Evolutionary conservation across 2,329 filamentous ascomycete genomes (phyloP), one percentile per base, ranked within the genome.

Genomic region (Fusarium bulbicola): DNA sequence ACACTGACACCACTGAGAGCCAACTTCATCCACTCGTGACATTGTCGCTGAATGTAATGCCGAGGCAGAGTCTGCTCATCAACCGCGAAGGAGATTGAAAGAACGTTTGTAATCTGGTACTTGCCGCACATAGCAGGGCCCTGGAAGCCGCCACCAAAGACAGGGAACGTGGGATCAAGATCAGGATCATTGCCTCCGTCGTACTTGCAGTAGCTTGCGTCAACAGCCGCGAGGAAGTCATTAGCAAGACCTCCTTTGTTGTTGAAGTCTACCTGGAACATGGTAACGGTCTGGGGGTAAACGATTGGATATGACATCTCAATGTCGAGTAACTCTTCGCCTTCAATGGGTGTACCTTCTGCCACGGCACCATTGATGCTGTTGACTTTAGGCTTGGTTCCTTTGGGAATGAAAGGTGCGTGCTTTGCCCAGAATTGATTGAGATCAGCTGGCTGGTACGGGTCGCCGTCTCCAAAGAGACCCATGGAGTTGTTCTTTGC

Each of bases 21-120:
- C 36, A 63, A 18, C n/a, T 63, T 63, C 60, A 63, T 63, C 53
- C 60, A 60, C 28, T 63, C 60, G 4, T 63, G 53, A 1, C 53
- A 63, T 1, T 63, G 60, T 0, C 60, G 42, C 14, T 63, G 34
- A 2, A 63, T 63, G 1, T 63, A 63, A 28, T 16, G 60, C 1
- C 54, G 42, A 30, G 53, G 5, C 0, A 63, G 7, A 1, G 13
- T 28, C 0, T 58, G 45, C 21, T 63, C 60, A 18, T 59, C 60
- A 14, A 40, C 30, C 3, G 53, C 60, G 7, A 49, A 63, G 0
- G 60, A 63, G 36, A 60, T 47, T 1, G 60, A 63, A 18, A 63
- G 9, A 1, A 63, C 60, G 5, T 63, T 63, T 7, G 60, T 47
- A 1, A 63, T 16, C 34, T 60, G 13, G 15, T 63, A 63, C 21